These are phyloP conservation scores for Shiraia sp. DNA, from an alignment of 2,329 filamentous ascomycete species.

Conservation along the genomic window DNA sequence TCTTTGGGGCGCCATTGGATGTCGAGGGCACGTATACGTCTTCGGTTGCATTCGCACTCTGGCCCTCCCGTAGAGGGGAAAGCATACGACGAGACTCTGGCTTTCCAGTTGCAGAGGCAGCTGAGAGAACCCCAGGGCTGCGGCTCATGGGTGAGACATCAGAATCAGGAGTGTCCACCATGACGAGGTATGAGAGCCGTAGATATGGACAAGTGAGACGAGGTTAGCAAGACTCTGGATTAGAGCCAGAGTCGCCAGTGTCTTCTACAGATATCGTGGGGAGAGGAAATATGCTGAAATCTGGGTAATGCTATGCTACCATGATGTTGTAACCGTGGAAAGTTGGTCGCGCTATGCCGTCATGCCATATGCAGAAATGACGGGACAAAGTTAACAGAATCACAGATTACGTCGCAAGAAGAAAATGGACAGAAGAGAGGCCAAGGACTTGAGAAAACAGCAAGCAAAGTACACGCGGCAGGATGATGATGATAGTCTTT, in stretches of 20 bases:
- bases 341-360: no score
- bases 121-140: conserved; percentile 27
- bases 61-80: conserved; percentile 32
- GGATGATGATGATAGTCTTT: conserved; percentile 9
- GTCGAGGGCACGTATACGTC: conserved; percentile 13
- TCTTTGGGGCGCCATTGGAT: conserved; percentile 31
- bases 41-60: conserved; percentile 19
- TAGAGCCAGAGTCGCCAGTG: neutral
- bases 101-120: conserved; percentile 17
- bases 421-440: neutral
- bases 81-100: conserved; percentile 20
- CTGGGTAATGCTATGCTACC: no score
- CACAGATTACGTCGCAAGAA: neutral
- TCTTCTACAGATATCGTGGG: no score
- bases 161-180: conserved; percentile 35
- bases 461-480: conserved; percentile 8
- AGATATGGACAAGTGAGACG: neutral
- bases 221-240: no score
- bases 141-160: conserved; percentile 29
- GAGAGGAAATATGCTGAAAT: no score
- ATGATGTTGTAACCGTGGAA: no score
- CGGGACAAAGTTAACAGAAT: neutral
- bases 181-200: conserved; percentile 5
- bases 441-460: neutral
- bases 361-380: no score